Evolutionary conservation across 2,329 filamentous ascomycete genomes (phyloP), one percentile per base, ranked within the genome.

Genomic region (Colletotrichum endophyticum): DNA sequence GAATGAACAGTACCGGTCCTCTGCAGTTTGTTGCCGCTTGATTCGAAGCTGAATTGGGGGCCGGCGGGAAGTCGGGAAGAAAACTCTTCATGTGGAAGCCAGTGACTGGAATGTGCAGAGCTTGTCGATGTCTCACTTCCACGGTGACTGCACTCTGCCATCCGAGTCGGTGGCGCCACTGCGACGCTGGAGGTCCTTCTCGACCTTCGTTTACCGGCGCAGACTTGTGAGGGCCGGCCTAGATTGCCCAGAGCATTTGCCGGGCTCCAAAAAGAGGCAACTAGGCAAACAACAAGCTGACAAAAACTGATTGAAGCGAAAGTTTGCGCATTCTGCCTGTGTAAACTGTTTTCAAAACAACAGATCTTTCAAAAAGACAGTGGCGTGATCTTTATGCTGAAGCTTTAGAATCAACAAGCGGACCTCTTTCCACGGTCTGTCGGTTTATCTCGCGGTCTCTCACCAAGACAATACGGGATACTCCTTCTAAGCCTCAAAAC

Each of bases 81-180:
- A n/a, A 73, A 49, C 19, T 12, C 27, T 70, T 76, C 70, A 73
- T 76, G 70, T 76, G 73, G 70, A 49, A 73, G 56, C 70, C 64
- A 36, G 12, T 11, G 11, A 34, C 27, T 73, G 73, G 73, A 73
- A 76, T 73, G 73, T 27, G 44, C 69, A 64, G 44, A 69, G 64
- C 73, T 73, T 36, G 8, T 73, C 59, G 27, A 61, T 61, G 73
- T 76, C 73, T 76, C 63, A 73, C 44, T 53, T 76, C 73, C 73
- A 76, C 73, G 73, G 73, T 57, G 70, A 76, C 70, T 34, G 36
- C 56, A 25, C 44, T 30, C 44, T 73, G 39, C 57, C 63, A 59
- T 69, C 59, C 49, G 64, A 69, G 57, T 49, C 34, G 57, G 67
- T 69, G 44, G 64, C 70, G 64, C 73, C 73, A 76, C 57, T 44